Evolutionary conservation across 2,329 filamentous ascomycete species (phyloP).

Genomic region (Akanthomyces dipterigenus): DNA sequence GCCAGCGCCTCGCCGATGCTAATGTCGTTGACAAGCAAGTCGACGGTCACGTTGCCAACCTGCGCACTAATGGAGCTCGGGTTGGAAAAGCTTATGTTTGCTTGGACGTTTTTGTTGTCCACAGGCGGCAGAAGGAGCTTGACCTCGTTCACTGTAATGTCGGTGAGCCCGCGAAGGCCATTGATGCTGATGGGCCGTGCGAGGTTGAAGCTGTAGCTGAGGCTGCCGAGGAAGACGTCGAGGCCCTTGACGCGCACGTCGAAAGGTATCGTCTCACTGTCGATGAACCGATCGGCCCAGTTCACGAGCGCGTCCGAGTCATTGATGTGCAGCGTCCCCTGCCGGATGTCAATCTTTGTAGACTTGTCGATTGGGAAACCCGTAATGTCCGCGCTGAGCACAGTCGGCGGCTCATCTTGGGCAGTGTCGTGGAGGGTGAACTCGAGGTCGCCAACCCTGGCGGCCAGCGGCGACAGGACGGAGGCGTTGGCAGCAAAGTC

Average conservation of each 20-base stretch:
- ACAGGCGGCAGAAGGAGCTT: not conserved
- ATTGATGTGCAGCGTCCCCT: not conserved
- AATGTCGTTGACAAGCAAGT: not conserved
- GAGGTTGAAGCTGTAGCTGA: not conserved
- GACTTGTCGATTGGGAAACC: not conserved
- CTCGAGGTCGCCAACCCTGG: not conserved
- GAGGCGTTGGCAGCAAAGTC: conserved; percentile 3
- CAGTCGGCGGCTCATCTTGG: not conserved
- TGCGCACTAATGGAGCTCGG: not conserved
- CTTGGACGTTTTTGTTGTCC: not conserved
- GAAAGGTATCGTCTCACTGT: not conserved
- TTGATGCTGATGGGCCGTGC: not conserved
- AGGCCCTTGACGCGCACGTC: conserved; percentile 1
- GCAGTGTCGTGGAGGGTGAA: conserved; percentile 5
- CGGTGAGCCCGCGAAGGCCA: not conserved
- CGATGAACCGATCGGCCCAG: conserved; percentile 3
- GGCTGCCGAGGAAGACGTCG: not conserved
- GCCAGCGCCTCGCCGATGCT: not conserved
- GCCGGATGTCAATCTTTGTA: not conserved
- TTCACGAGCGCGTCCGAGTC: not conserved
- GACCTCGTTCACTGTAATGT: not conserved
- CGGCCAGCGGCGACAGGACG: not conserved
- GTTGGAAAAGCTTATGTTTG: not conserved
- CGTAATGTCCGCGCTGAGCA: not conserved
- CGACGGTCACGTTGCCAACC: conserved; percentile 5